Conservation (phyloP, 2,329 filamentous ascomycete genomes). For the Pezicula rhizophila region DNA sequence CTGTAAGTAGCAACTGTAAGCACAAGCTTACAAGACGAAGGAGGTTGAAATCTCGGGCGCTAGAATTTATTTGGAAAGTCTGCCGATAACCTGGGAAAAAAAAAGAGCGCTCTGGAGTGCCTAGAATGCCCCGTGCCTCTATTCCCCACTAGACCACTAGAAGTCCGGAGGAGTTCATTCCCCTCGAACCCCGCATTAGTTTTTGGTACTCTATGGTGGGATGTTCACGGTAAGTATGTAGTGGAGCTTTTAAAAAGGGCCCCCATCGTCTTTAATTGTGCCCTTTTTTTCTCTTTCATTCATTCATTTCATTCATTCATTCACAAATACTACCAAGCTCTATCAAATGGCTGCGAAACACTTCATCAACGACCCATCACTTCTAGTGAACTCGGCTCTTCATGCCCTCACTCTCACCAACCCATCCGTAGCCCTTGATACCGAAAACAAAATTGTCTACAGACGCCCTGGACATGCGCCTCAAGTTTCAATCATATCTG, state of each 20-base stretch:
- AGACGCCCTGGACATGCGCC: constrained; percentile 49
- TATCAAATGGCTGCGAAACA: constrained; percentile 60
- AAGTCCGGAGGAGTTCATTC: too few species aligned
- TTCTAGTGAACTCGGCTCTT: constrained; percentile 73
- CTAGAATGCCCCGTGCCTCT: too few species aligned
- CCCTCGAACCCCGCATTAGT: not conserved
- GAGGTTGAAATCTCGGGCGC: constrained; percentile 8
- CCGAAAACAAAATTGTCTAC: constrained; percentile 78
- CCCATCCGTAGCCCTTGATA: constrained; percentile 73
- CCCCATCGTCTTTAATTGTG: too few species aligned
- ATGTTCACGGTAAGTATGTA: too few species aligned
- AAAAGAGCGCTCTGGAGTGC: too few species aligned
- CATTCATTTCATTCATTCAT: not conserved
- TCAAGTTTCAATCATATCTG: constrained; percentile 80
- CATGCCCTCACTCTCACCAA: constrained; percentile 76
- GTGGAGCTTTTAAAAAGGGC: too few species aligned
- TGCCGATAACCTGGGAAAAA: not conserved
- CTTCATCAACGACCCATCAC: constrained; percentile 78
- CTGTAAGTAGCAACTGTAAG: not conserved
- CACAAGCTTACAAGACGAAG: not conserved
- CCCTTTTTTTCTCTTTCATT: not conserved
- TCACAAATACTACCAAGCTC: not conserved
- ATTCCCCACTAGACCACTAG: too few species aligned
- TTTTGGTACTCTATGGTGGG: not conserved
- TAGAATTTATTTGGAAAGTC: not conserved